Base-by-base conservation (phyloP, 148 eudicot species). In the Chenopodium berlandieri region DNA sequence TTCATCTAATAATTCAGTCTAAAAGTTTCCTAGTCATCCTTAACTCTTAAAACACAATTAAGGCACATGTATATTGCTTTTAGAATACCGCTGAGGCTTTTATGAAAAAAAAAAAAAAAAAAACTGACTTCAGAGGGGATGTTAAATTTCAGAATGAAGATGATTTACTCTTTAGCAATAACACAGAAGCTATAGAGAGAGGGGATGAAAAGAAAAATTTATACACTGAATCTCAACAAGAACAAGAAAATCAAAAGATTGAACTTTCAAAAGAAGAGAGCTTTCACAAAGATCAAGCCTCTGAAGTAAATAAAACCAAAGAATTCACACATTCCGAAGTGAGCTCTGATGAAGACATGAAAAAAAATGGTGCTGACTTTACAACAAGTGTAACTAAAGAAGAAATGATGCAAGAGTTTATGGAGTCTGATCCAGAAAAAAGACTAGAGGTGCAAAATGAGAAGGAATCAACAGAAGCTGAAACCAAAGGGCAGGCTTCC, bases 151-250 rank as follows among this genome's bases (percentile, higher is more conserved):
- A 75, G 70, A 81, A 67, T 11, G 64, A 30, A 16, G 64, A 79
- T 71, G 83, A 86, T 23, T 64, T 60, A 52, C 34, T 56, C 63
- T 68, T 40, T 63, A 80, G 63, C 52, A 20, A 72, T 75, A 78
- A 77, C 60, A 60, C 70, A 17, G 11, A 72, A 11, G 58, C 4
- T 44, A 30, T 16, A 13, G 78, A 44, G 4, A 65, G 25, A 12
- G 31, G 16, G 50, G 20, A 14, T 63, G 78, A 66, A 44, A 65
- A 62, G 10, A 34, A 81, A 22, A 52, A 81, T 60, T n/a, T 12
- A 17, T 32, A 31, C 31, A 73, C 63, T 8, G 13, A 47, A 75
- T 47, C 12, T 10, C 73, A 74, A 65, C 63, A 31, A 31, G 20
- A 40, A 46, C 70, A 74, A 75, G 75, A 78, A 76, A 66, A 13